Base-by-base conservation (phyloP, 164 flowering plant species). In the Stephania yunnanensis region DNA sequence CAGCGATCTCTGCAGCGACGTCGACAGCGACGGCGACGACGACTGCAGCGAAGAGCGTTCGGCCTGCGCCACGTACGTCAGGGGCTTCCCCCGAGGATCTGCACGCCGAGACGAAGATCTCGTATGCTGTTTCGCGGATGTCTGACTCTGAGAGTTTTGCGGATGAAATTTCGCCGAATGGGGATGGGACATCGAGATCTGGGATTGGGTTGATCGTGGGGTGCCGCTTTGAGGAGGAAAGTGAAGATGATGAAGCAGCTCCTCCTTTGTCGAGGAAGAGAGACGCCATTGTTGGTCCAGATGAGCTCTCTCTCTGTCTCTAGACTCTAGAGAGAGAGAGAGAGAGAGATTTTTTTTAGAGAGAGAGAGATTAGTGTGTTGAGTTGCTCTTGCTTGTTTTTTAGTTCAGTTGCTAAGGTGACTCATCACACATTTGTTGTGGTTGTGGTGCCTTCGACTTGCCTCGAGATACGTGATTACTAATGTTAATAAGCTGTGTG, bases 61-160 rank as follows among this genome's bases (percentile, higher is more conserved):
- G 10, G 81, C 78, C 63, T 78, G 82, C 19, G 89, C 68, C 44
- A 78, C 75, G 80, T 75, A 89, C 58, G 88, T 71, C 73, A 95
- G 89, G 6, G 92, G 87, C 80, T 88, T 93, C 3, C 89, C 90
- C 73, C 25, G 95, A 84, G 66, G 97, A 84, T n/a, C 97, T 89
- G 81, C 87, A 85, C 2, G 84, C 86, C 46, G 91, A 88, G 69
- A 92, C 86, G 79, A 95, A 90, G 85, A 95, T 86, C 87, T 93
- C 97, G 80, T 87, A 95, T 10, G 95, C 89, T 5, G 97, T 86
- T 58, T 87, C 83, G 15, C 91, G 88, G 70, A 94, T 91, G 75
- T 94, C 97, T 20, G 89, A 48, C 30, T 84, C 78, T 25, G 96
- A 65, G 73, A 94, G 84, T 3, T 80, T 78, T 45, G 87, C 4